Percentiles rank a stretch among this genome's conserved stretches.
phyloP scores from a whole-genome alignment of 352 stramenopile genomes.

The Phytophthora pisi region DNA sequence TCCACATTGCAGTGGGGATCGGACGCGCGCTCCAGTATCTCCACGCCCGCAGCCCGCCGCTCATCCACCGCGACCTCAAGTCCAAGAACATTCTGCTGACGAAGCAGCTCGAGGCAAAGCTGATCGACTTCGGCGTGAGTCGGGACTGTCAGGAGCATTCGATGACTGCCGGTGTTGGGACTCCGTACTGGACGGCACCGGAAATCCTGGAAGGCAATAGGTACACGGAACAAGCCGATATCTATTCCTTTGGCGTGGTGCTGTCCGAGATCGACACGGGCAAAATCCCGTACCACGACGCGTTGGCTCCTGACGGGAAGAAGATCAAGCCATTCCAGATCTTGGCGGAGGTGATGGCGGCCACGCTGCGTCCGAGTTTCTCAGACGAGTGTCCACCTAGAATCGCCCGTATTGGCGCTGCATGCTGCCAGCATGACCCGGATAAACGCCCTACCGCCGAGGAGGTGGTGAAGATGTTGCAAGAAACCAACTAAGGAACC shows the following conservation, averaged over 20 bases:
- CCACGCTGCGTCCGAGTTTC: not conserved
- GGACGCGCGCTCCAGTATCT: not conserved
- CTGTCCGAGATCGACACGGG: conserved; percentile 38
- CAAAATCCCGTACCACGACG: conserved; percentile 35
- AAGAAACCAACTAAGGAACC: not conserved
- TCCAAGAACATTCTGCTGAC: conserved; percentile 74
- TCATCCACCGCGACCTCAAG: conserved; percentile 35
- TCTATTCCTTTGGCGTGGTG: conserved; percentile 33
- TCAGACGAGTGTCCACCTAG: not conserved
- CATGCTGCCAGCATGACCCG: not conserved
- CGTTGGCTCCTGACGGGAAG: conserved; percentile 18
- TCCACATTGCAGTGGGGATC: not conserved
- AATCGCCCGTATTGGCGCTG: not conserved
- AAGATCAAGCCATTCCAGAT: conserved; percentile 40
- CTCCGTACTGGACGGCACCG: conserved; percentile 35
- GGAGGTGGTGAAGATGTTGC: not conserved
- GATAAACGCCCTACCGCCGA: not conserved
- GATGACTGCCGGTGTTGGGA: conserved; percentile 28
- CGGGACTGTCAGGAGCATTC: conserved; percentile 22
- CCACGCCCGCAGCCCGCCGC: not conserved
- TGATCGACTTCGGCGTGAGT: conserved; percentile 47
- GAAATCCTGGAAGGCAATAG: conserved; percentile 29
- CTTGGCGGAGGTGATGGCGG: conserved; percentile 17
- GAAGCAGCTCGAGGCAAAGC: conserved; percentile 56
- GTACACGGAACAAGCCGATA: conserved; percentile 34